Evolutionary conservation across 768 basidiomycete genomes (phyloP), one percentile per base, ranked within the genome.

Genomic region (Suillus variegatus): DNA sequence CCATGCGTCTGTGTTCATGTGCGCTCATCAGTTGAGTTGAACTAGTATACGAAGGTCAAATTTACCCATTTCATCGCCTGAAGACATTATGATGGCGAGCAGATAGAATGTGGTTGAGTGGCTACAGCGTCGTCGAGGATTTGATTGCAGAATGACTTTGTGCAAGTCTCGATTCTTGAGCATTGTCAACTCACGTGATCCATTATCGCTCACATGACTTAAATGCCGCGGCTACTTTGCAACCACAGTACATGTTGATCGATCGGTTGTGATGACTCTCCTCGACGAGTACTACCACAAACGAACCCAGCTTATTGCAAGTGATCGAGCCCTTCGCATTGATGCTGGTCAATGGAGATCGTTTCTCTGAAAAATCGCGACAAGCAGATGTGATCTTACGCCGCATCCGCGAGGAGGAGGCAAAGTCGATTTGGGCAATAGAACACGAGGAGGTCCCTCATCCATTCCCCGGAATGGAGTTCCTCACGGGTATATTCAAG

Each of bases 391-490:
- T 75, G 62, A 79, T 87, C 60, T 72, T 88, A 41, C 80, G 89
- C 25, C 73, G 74, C 35, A 82, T 93, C 63, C 85, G 91, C 41
- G 74, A 79, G 0, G 65, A 71, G 10, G 91, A 93, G 69, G 85
- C 82, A 0, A 70, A 75, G 28, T 80, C 82, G 0, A 78, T 92
- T n/a, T 92, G 91, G 91, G 80, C 70, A 44, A 76, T 75, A 55
- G 84, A 87, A 28, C 79, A 85, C 66, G 79, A 83, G 18, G 81
- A 81, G 5, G 78, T 86, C 55, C 84, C 82, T 5, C 86, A 91
- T 69, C 80, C 87, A 1, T 92, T 90, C 68, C 90, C 90, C 25
- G 91, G 91, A 51, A 91, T 92, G 89, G 89, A 86, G 68, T 93
- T 92, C 69, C 76, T 92, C 67, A 92, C 88, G 49, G 89, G 89